Evolutionary conservation across 139 green algal species (phyloP).

Genomic region (Tetradesmus lagerheimii): DNA sequence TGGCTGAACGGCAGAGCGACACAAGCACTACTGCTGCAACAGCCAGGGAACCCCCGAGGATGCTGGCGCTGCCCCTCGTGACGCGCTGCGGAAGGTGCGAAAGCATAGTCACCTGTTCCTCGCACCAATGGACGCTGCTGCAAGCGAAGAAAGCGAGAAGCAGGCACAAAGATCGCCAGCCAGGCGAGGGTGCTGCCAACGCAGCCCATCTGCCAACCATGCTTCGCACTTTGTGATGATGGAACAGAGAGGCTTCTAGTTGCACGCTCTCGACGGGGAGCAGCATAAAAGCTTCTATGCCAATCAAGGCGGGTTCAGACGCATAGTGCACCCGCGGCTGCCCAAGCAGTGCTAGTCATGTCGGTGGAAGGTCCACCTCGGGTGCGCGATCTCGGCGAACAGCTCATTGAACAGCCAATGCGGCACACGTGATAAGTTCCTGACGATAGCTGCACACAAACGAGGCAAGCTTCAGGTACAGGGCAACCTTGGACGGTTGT

Average conservation of each 20-base stretch:
- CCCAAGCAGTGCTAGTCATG: not conserved
- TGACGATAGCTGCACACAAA: too few species aligned
- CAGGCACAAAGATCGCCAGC: not conserved
- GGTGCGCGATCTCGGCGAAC: not conserved
- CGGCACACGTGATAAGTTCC: too few species aligned
- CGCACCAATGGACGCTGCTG: not conserved
- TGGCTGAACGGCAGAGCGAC: not conserved
- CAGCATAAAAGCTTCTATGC: too few species aligned
- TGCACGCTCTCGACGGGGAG: too few species aligned
- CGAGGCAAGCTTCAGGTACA: too few species aligned
- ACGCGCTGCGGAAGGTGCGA: not conserved
- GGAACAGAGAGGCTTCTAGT: too few species aligned
- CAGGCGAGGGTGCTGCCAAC: not conserved
- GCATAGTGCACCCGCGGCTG: not conserved
- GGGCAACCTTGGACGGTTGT: too few species aligned
- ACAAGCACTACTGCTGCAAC: not conserved
- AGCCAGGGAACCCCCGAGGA: too few species aligned
- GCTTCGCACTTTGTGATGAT: too few species aligned
- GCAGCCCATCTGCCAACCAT: not conserved
- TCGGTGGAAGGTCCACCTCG: not conserved
- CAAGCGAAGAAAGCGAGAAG: not conserved
- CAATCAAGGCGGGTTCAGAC: not conserved
- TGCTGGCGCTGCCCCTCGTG: not conserved
- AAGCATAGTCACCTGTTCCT: not conserved
- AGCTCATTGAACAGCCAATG: too few species aligned